Percentiles rank a stretch among this genome's conserved stretches.
phyloP scores from a whole-genome alignment of 1,139 yeast genomes.

The Geotrichum cucujoidarum region DNA sequence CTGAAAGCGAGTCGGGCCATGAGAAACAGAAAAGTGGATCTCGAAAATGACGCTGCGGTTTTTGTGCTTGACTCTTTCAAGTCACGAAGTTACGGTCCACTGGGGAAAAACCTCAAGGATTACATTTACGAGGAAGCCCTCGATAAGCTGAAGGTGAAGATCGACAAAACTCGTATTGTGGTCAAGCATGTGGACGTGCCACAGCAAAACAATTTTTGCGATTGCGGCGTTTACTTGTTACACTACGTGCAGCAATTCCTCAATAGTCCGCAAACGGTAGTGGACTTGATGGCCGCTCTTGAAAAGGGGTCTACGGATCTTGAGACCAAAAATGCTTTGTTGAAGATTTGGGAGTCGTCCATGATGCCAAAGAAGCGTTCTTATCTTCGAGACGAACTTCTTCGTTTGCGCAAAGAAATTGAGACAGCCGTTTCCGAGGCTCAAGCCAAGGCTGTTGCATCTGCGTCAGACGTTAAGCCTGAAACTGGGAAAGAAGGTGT shows the following conservation, averaged over 20 bases:
- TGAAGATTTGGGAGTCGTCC: constrained; percentile 22
- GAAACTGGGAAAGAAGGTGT: too few relatives aligned
- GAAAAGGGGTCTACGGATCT: not conserved
- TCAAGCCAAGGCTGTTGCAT: too few relatives aligned
- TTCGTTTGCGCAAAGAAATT: constrained; percentile 1
- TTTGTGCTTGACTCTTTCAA: constrained; percentile 72
- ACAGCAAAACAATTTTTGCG: constrained; percentile 81
- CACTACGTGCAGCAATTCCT: constrained; percentile 69
- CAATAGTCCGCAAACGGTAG: constrained; percentile 46
- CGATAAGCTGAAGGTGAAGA: constrained; percentile 51
- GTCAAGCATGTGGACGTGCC: constrained; percentile 61
- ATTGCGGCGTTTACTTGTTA: constrained; percentile 92
- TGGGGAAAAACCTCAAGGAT: constrained; percentile 51
- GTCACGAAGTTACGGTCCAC: constrained; percentile 8
- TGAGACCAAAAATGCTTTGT: constrained; percentile 14
- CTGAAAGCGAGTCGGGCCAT: not conserved
- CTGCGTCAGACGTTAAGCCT: too few relatives aligned
- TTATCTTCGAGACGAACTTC: constrained; percentile 2
- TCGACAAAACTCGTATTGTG: constrained; percentile 44
- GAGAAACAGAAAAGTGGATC: not conserved
- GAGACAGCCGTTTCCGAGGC: too few relatives aligned
- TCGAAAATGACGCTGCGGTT: constrained; percentile 39
- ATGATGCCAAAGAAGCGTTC: constrained; percentile 13
- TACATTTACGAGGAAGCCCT: constrained; percentile 68
- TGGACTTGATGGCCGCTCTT: constrained; percentile 44